Evolutionary conservation across 192 early-diverging fungal genomes (phyloP), one percentile per base, ranked within the genome.

Genomic region (Mortierella claussenii): DNA sequence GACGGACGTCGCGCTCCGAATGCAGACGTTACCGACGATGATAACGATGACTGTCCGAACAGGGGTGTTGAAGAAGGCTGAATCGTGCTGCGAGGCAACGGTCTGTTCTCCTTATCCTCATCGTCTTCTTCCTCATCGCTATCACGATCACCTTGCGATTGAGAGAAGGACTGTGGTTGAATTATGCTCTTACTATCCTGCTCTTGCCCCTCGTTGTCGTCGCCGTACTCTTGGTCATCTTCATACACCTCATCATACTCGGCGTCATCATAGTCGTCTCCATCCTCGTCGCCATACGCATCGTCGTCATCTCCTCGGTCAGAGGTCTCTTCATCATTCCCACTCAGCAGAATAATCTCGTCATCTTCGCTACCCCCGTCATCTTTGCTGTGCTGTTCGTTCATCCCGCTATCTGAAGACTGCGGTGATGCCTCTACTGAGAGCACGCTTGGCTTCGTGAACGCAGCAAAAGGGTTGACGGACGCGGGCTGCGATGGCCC

Each of bases 41-140:
- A n/a, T n/a, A n/a, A n/a, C n/a, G n/a, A n/a, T n/a, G 50, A 31
- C 28, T 53, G 49, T 51, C 49, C 49, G 27, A 26, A 51, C 10
- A 9, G 1, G 13, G 18, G 20, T 53, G 23, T 23, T 18, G 50
- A 18, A 15, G 17, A 3, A 8, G 49, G 49, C 4, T 4, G 8
- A 4, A 11, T 28, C 9, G 49, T 23, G 26, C 8, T 23, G 2
- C 5, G 8, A 4, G 27, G 27, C 5, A 50, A 27, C 27, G 49
- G 24, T 4, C 8, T 50, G 6, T 53, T 32, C 8, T 53, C 21
- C 9, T 24, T 23, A 23, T 49, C 47, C 2, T 23, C 18, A 30
- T 53, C 30, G 18, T 53, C 50, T 18, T 32, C 50, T 20, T 53
- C 50, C 7, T 40, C 7, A 10, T 40, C 8, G 13, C 37, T 40